phyloP scores from a whole-genome alignment of 2,329 filamentous ascomycete genomes.

The Colletotrichum cereale region DNA sequence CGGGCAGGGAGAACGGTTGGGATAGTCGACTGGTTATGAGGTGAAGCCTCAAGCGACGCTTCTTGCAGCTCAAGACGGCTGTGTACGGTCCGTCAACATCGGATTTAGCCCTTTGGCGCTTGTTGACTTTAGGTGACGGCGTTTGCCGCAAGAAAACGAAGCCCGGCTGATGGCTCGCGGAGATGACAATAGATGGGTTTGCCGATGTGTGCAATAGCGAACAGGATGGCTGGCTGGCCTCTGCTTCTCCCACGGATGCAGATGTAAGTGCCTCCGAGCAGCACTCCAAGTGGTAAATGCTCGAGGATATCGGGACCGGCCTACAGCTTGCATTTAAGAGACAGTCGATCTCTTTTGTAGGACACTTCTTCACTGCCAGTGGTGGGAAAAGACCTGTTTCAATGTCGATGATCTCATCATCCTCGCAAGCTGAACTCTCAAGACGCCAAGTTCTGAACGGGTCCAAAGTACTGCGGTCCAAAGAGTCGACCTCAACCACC shows the following conservation, averaged over 20 bases:
- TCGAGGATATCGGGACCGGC: too few relatives aligned
- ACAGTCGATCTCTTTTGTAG: conserved; percentile 4
- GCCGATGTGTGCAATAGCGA: background rate
- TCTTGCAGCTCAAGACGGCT: conserved; percentile 69
- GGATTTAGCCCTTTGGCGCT: conserved; percentile 56
- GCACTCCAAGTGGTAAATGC: background rate
- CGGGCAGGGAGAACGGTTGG: conserved; percentile 75
- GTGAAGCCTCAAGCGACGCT: conserved; percentile 72
- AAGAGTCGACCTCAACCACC: conserved; percentile 34
- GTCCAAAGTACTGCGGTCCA: conserved; percentile 28
- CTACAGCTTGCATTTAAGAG: background rate
- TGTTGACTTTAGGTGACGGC: conserved; percentile 5
- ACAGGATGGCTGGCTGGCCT: background rate
- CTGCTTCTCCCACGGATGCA: background rate
- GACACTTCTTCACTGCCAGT: conserved; percentile 5
- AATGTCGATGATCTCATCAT: conserved; percentile 2
- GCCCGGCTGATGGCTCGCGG: background rate
- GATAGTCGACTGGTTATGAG: conserved; percentile 79
- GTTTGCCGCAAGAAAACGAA: conserved; percentile 25
- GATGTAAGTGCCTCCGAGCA: background rate
- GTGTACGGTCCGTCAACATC: conserved; percentile 72
- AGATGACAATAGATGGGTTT: background rate
- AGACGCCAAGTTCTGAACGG: conserved; percentile 33
- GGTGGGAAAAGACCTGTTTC: conserved; percentile 23
- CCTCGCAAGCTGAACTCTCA: conserved; percentile 4